Evolutionary conservation across 2,329 filamentous ascomycete species (phyloP).

Genomic region (Aureobasidium leucospermi): DNA sequence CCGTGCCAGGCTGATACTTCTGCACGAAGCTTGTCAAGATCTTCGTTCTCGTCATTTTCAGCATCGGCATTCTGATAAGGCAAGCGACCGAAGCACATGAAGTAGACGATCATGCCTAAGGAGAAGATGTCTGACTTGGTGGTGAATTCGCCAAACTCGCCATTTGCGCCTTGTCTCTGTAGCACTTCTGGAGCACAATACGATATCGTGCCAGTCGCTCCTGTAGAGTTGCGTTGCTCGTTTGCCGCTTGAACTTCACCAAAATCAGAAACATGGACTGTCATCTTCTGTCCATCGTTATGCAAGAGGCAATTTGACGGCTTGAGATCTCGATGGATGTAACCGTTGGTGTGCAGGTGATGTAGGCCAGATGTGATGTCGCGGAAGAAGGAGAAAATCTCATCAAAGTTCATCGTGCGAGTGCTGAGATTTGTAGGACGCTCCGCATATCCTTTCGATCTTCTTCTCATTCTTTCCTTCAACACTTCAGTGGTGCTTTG

Average conservation of each 20-base stretch:
- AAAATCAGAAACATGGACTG: conserved; percentile 92
- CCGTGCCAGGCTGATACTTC: conserved; percentile 85
- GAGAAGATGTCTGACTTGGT: conserved; percentile 98
- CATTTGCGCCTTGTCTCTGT: conserved; percentile 46
- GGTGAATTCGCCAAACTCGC: conserved; percentile 79
- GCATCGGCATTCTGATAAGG: conserved; percentile 40
- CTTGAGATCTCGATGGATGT: conserved; percentile 93
- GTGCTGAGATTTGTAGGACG: conserved; percentile 46
- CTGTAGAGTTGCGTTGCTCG: conserved; percentile 75
- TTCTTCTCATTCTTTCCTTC: conserved; percentile 77
- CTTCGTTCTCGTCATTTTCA: conserved; percentile 69
- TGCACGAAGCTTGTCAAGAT: conserved; percentile 70
- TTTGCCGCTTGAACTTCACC: conserved; percentile 89
- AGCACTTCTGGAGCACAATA: conserved; percentile 96
- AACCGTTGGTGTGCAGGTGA: conserved; percentile 83
- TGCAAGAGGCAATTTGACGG: conserved; percentile 93
- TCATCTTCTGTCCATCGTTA: conserved; percentile 59
- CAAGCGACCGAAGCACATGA: conserved; percentile 87
- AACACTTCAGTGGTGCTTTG: conserved; percentile 53
- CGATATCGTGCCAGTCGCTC: conserved; percentile 90
- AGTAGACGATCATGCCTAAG: conserved; percentile 95
- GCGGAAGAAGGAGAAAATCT: conserved; percentile 94
- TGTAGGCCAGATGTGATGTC: conserved; percentile 89
- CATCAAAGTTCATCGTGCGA: conserved; percentile 65
- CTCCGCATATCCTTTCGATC: conserved; percentile 70